These are phyloP conservation scores for Aspergillus novofumigatus DNA, from an alignment of 2,329 filamentous ascomycete species.

Conservation along the genomic window DNA sequence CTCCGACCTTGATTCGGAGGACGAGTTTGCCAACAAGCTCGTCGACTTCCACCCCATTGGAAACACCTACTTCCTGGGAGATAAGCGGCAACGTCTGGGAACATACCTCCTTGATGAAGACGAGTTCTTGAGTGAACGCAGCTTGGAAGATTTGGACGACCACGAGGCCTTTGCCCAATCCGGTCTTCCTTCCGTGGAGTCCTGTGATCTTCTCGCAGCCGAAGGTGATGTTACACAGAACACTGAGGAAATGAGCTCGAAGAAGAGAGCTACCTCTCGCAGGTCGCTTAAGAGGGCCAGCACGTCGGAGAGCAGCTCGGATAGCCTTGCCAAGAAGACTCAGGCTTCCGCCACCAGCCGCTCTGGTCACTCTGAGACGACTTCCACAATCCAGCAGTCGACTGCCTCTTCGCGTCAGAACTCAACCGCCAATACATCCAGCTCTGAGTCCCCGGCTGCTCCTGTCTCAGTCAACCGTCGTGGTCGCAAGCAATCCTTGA, in stretches of 20 bases:
- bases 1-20: slow-evolving; percentile 85
- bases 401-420: slow-evolving; percentile 42
- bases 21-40: slow-evolving; percentile 74
- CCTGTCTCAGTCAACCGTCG: slow-evolving; percentile 71
- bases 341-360: slow-evolving; percentile 28
- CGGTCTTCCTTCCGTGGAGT: slow-evolving; percentile 59
- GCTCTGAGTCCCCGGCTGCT: slow-evolving; percentile 35
- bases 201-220: slow-evolving; percentile 34
- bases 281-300: slow-evolving; percentile 33
- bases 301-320: slow-evolving; percentile 26
- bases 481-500: slow-evolving; percentile 96
- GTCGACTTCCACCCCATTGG: slow-evolving; percentile 62
- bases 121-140: slow-evolving; percentile 70
- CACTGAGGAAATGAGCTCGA: slow-evolving; percentile 42
- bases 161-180: slow-evolving; percentile 54
- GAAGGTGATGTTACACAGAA: slow-evolving; percentile 42
- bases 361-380: slow-evolving; percentile 32
- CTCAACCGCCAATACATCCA: slow-evolving; percentile 46
- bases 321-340: slow-evolving; percentile 24
- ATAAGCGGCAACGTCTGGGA: slow-evolving; percentile 70
- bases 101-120: slow-evolving; percentile 70
- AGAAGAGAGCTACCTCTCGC: slow-evolving; percentile 43
- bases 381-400: slow-evolving; percentile 38
- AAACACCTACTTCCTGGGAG: slow-evolving; percentile 57
- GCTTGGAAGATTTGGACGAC: slow-evolving; percentile 72